Conservation (phyloP, 2,329 filamentous ascomycete genomes). For the Fusarium sterilihyphosum region DNA sequence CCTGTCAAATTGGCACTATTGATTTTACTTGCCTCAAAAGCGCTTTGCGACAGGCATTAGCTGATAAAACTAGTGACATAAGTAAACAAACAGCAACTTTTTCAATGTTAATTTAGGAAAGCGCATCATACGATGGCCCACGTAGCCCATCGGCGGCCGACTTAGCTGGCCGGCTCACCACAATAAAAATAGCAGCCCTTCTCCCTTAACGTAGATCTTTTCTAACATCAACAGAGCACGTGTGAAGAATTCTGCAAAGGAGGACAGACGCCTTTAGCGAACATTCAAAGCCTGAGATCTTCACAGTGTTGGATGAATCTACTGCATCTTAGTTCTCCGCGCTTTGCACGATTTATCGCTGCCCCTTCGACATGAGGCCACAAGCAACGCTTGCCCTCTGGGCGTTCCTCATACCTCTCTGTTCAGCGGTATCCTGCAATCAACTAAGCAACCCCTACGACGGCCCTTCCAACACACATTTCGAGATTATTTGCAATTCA, state of each 20-base stretch:
- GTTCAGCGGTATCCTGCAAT: neutral
- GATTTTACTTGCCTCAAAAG: too few relatives aligned
- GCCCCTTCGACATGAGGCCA: neutral
- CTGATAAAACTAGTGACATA: neutral
- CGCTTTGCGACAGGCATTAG: neutral
- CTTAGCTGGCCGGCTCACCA: neutral
- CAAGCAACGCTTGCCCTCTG: neutral
- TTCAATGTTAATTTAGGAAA: neutral
- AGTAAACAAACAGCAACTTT: neutral
- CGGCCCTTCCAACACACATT: neutral
- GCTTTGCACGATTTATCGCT: neutral
- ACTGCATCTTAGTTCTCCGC: accelerated
- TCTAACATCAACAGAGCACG: neutral
- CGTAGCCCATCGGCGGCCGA: neutral
- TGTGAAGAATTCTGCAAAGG: neutral
- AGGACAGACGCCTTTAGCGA: accelerated
- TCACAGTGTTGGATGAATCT: accelerated
- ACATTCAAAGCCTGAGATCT: accelerated
- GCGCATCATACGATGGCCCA: neutral
- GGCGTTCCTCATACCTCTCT: neutral
- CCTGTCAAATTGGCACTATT: too few relatives aligned
- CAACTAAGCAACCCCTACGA: neutral
- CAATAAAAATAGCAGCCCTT: neutral
- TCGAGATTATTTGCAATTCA: neutral
- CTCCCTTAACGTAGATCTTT: neutral